A percentile compares a stretch with the other conserved stretches of the same genome.
These are phyloP conservation scores for Paecilomyces variotii DNA, from an alignment of 2,329 filamentous ascomycete species.

Conservation along the genomic window DNA sequence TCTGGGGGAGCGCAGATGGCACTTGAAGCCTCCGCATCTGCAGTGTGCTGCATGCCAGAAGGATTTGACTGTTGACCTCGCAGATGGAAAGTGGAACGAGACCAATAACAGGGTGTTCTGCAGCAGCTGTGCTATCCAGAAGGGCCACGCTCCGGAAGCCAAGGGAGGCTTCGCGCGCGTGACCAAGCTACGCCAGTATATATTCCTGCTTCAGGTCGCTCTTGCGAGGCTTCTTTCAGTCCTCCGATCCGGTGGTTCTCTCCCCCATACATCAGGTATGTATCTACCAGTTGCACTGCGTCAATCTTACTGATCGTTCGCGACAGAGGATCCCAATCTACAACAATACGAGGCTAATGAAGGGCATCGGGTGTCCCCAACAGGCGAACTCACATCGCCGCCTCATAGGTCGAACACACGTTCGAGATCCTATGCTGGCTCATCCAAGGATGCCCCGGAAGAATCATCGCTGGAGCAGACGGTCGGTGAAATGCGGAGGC, in stretches of 20 bases:
- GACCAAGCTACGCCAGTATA: conserved; percentile 85
- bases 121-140: conserved; percentile 50
- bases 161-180: conserved; percentile 62
- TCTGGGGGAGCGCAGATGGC: conserved; percentile 69
- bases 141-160: conserved; percentile 47
- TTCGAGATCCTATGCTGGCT: conserved; percentile 65
- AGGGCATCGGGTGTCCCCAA: conserved; percentile 49
- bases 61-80: conserved; percentile 60
- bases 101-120: conserved; percentile 65
- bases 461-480: conserved; percentile 85
- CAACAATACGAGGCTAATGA: conserved; percentile 60
- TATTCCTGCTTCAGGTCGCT: conserved; percentile 85
- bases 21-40: conserved; percentile 63
- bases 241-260: conserved; percentile 69
- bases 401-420: conserved; percentile 57
- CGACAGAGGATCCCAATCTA: conserved; percentile 59
- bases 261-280: conserved; percentile 62
- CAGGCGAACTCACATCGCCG: conserved; percentile 40
- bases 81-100: conserved; percentile 64
- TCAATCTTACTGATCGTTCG: conserved; percentile 1
- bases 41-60: conserved; percentile 61
- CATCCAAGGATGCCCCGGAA: conserved; percentile 46
- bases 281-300: conserved; percentile 5
- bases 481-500: conserved; percentile 83
- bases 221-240: conserved; percentile 83